Percentiles rank a stretch among this genome's conserved stretches.
Evolutionary conservation across 2,329 filamentous ascomycete species (phyloP).

Genomic region (Claviceps pazoutovae): DNA sequence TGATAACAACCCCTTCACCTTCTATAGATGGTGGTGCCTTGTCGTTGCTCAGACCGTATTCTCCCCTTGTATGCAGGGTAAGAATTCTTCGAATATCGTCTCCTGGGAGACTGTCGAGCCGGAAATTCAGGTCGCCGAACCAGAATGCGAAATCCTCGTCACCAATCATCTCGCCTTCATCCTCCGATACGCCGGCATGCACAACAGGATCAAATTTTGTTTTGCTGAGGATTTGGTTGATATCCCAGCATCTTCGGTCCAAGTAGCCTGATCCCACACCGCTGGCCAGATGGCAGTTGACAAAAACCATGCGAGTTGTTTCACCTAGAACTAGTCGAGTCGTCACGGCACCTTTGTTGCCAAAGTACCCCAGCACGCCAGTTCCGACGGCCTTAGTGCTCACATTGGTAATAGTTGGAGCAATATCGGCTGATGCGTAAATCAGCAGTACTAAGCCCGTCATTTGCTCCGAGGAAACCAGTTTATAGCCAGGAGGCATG

Average conservation of each 20-base stretch:
- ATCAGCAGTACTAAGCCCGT: slow-evolving; percentile 73
- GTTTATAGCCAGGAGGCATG: slow-evolving; percentile 61
- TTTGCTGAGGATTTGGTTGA: slow-evolving; percentile 59
- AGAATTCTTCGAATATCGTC: slow-evolving; percentile 80
- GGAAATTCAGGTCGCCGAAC: slow-evolving; percentile 93
- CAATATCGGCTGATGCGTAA: slow-evolving; percentile 68
- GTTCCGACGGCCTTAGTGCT: slow-evolving; percentile 78
- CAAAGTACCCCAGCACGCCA: slow-evolving; percentile 81
- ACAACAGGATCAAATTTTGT: slow-evolving; percentile 65
- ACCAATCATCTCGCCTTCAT: slow-evolving; percentile 58
- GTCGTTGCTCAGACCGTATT: slow-evolving; percentile 47
- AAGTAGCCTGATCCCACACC: slow-evolving; percentile 65
- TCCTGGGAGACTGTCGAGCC: slow-evolving; percentile 74
- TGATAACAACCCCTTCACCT: slow-evolving; percentile 37
- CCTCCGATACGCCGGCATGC: slow-evolving; percentile 48
- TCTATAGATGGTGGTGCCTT: slow-evolving; percentile 24
- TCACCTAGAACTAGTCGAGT: slow-evolving; percentile 77
- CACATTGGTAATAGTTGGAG: slow-evolving; percentile 62
- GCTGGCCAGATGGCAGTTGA: slow-evolving; percentile 85
- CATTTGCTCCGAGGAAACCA: slow-evolving; percentile 71
- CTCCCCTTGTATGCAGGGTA: slow-evolving; percentile 66
- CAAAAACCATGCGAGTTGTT: slow-evolving; percentile 74
- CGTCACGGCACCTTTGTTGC: slow-evolving; percentile 85
- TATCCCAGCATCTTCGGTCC: slow-evolving; percentile 84
- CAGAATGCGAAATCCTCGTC: slow-evolving; percentile 92